Percentiles rank a stretch among this genome's conserved stretches.
Conservation (phyloP, 2,329 filamentous ascomycete genomes). For the Verticillium dahliae region DNA sequence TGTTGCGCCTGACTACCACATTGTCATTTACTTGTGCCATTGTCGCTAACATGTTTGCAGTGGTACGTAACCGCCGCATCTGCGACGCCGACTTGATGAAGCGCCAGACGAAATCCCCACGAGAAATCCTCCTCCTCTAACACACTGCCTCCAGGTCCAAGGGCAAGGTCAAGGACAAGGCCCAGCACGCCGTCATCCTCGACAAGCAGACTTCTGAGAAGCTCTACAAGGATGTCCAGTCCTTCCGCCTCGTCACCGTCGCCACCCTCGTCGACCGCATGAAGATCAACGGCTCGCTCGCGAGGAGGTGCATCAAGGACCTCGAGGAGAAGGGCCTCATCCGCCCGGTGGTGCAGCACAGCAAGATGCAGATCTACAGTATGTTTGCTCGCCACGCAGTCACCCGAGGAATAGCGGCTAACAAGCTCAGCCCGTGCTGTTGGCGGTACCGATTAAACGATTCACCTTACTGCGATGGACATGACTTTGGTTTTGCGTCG, state of each 20-base stretch:
- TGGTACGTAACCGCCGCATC: constrained; percentile 21
- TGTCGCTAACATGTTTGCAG: constrained; percentile 13
- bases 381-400: constrained; percentile 24
- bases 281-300: constrained; percentile 99
- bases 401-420: neutral
- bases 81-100: neutral
- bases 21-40: neutral
- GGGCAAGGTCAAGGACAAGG: constrained; percentile 98
- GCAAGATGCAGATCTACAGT: constrained; percentile 98
- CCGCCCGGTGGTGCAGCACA: constrained; percentile 95
- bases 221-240: constrained; percentile 99
- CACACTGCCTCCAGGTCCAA: constrained; percentile 22
- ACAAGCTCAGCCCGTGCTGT: constrained; percentile 50
- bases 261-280: constrained; percentile 97
- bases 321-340: constrained; percentile 98
- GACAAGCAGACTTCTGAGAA: constrained; percentile 97
- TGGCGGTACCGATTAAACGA: constrained; percentile 39
- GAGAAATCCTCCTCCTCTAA: constrained; percentile 6
- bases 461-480: constrained; percentile 2
- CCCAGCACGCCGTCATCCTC: constrained; percentile 97
- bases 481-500: constrained; percentile 4
- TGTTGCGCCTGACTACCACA: neutral
- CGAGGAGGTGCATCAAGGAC: constrained; percentile 81
- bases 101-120: neutral
- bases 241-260: constrained; percentile 98